Evolutionary conservation across 2,329 filamentous ascomycete genomes (phyloP).

Genomic region (Lizonia empirigonia): DNA sequence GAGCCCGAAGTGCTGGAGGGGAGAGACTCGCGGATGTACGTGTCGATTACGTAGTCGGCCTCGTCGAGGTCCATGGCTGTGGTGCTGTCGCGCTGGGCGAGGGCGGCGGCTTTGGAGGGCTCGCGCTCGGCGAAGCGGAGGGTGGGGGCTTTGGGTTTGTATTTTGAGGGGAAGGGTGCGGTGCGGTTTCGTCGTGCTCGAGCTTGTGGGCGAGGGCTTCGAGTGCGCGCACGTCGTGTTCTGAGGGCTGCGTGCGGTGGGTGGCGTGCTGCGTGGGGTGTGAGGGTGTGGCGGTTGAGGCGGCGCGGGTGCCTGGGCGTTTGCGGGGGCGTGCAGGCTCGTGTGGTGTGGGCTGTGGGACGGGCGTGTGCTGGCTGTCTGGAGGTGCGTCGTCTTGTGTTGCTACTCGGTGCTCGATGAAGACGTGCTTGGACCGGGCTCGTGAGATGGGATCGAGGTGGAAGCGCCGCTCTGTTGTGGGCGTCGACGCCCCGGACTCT

Average conservation of each 20-base stretch:
- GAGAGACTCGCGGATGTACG: constrained; percentile 59
- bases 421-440: constrained; percentile 26
- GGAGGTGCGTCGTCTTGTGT: constrained; percentile 1
- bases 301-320: constrained; percentile 35
- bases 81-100: constrained; percentile 18
- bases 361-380: constrained; percentile 8
- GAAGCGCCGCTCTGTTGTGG: constrained; percentile 30
- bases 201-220: constrained; percentile 43
- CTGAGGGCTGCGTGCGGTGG: constrained; percentile 22
- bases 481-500: constrained; percentile 22
- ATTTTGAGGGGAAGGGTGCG: constrained; percentile 30
- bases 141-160: constrained; percentile 44
- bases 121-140: constrained; percentile 44
- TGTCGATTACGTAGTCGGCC: constrained; percentile 66
- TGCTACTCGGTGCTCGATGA: constrained; percentile 25
- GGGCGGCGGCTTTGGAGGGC: constrained; percentile 33
- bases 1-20: constrained; percentile 44
- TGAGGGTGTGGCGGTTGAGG: constrained; percentile 18
- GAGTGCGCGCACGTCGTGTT: constrained; percentile 39
- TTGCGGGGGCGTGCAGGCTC: constrained; percentile 29
- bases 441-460: constrained; percentile 29
- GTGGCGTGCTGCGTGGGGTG: constrained; percentile 10
- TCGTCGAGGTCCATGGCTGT: constrained; percentile 46
- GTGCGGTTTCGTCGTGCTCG: constrained; percentile 30
- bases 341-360: constrained; percentile 9